These are phyloP conservation scores for Pythium periplocum DNA, from an alignment of 352 stramenopile species.

Conservation along the genomic window DNA sequence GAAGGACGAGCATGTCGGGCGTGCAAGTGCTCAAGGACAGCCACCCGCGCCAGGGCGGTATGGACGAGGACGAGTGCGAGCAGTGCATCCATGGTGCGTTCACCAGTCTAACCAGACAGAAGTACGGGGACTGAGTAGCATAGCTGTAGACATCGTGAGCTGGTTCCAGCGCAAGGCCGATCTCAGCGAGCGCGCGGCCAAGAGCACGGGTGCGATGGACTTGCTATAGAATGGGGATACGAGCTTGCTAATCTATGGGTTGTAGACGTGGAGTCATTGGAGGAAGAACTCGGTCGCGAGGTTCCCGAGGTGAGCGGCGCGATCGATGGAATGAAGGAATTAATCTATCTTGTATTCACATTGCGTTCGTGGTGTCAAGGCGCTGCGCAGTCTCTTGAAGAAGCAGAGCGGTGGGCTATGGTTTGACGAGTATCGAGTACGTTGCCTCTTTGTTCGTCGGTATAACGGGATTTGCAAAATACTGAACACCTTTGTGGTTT, in stretches of 20 bases:
- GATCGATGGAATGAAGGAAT: not conserved
- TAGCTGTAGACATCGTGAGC: conserved; percentile 61
- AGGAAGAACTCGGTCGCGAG: conserved; percentile 56
- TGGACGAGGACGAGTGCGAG: conserved; percentile 72
- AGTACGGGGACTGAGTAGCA: not conserved
- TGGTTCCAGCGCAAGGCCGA: conserved; percentile 81
- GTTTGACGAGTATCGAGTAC: conserved; percentile 80
- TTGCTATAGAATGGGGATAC: not conserved
- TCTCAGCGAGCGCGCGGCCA: conserved; percentile 39
- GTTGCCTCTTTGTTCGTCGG: too few species aligned
- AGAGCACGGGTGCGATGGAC: conserved; percentile 27
- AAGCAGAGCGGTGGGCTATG: conserved; percentile 78
- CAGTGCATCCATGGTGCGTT: conserved; percentile 72
- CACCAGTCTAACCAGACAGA: not conserved
- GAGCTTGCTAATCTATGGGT: conserved; percentile 1
- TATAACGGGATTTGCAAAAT: too few species aligned
- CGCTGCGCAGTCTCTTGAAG: conserved; percentile 52
- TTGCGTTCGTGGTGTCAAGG: conserved; percentile 14
- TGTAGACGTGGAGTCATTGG: conserved; percentile 42
- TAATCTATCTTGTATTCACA: not conserved
- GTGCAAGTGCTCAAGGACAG: conserved; percentile 70
- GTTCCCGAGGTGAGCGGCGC: conserved; percentile 39
- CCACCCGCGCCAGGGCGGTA: conserved; percentile 69
- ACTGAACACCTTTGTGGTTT: too few species aligned
- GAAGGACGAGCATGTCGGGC: conserved; percentile 40